Evolutionary conservation across 23 red algal genomes (phyloP).

Genomic region (Chondrus crispus): DNA sequence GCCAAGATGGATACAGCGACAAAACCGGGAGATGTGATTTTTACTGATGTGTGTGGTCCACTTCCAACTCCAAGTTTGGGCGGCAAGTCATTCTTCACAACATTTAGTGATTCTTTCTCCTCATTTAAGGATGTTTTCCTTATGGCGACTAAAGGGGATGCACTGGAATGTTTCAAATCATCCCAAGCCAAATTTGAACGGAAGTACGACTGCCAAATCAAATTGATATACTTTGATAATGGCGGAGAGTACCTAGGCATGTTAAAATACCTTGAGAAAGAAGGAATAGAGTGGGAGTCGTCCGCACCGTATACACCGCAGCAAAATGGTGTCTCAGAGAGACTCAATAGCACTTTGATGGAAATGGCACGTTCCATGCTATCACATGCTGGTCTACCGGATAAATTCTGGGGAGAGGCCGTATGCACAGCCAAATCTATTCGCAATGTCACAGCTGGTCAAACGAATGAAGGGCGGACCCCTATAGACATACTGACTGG

Average conservation of each 20-base stretch:
- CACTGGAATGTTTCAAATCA: neutral
- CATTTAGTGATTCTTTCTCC: neutral
- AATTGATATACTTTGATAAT: neutral
- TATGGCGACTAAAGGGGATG: neutral
- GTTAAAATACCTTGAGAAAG: neutral
- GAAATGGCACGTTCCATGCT: neutral
- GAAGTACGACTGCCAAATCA: neutral
- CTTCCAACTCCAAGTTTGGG: neutral
- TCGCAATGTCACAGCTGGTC: neutral
- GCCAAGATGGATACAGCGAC: neutral
- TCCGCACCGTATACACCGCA: neutral
- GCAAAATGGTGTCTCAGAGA: neutral
- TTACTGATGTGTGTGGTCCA: constrained; percentile 28
- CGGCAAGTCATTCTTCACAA: neutral
- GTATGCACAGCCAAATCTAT: neutral
- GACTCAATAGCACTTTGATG: neutral
- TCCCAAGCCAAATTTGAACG: neutral
- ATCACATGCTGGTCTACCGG: neutral
- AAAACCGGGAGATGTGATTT: neutral
- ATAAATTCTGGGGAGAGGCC: neutral
- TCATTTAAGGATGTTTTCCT: neutral
- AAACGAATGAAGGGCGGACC: neutral
- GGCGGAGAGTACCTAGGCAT: neutral
- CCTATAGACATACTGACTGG: neutral
- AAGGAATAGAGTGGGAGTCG: neutral